Conservation (phyloP, 805 yeast genomes). For the Ogataea methanolica region DNA sequence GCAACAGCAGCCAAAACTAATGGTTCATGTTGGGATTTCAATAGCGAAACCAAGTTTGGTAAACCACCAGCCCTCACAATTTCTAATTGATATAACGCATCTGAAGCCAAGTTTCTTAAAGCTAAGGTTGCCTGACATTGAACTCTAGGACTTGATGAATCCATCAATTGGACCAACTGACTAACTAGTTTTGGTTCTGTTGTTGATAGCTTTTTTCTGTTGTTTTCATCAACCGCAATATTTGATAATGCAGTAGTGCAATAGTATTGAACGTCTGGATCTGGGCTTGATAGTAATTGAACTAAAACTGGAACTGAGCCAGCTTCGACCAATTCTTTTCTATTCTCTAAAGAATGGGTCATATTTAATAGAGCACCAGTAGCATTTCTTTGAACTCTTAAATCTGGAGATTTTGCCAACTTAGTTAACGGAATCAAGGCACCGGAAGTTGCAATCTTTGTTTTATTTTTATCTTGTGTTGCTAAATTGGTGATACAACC, state of each 20-base stretch:
- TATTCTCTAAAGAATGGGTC: constrained; percentile 96
- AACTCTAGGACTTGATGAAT: constrained; percentile 86
- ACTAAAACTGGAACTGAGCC: constrained; percentile 98
- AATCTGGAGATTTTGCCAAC: constrained; percentile 89
- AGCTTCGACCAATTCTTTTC: constrained; percentile 94
- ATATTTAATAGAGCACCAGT: constrained; percentile 96
- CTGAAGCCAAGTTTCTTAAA: constrained; percentile 91
- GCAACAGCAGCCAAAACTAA: constrained; percentile 96
- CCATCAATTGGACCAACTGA: constrained; percentile 87
- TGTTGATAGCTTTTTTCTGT: constrained; percentile 81
- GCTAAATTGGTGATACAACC: constrained; percentile 98
- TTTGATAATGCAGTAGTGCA: constrained; percentile 97
- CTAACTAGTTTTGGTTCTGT: constrained; percentile 90
- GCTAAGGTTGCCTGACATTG: constrained; percentile 99
- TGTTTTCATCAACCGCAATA: constrained; percentile 93
- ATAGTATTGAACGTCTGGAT: constrained; percentile 96
- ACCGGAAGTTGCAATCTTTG: constrained; percentile 93
- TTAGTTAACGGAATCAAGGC: constrained; percentile 93
- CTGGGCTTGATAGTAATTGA: constrained; percentile 75
- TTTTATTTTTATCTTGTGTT: constrained; percentile 94
- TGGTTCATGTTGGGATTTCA: constrained; percentile 88
- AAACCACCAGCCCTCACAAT: constrained; percentile 94
- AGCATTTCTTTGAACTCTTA: constrained; percentile 96
- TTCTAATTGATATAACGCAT: constrained; percentile 91
- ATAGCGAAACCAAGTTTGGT: constrained; percentile 84